Base-by-base conservation (phyloP, 306 rosid species). In the Medicago ruthenica region DNA sequence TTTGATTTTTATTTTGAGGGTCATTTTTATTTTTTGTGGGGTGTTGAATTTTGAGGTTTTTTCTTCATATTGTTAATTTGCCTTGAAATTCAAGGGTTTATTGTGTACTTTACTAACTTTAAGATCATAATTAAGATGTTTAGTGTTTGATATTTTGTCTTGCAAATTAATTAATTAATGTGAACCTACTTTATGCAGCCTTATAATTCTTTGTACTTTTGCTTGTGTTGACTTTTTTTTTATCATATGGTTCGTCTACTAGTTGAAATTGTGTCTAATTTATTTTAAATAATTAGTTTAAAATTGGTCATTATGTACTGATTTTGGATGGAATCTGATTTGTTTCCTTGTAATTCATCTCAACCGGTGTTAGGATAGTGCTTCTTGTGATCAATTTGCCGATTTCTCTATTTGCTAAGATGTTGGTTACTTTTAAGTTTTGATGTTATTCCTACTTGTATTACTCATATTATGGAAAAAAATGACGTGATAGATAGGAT, bases 41-140 rank as follows among this genome's bases (percentile, higher is more conserved):
- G 37, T 22, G 44, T 39, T 79, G 47, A 63, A 51, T 75, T 71
- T 77, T 64, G 21, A 68, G 14, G 11, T 66, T 17, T 58, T 6
- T 63, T 79, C 50, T 44, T 40, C 42, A 58, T 13, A 21, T 45
- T 71, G 71, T 34, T 72, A 22, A 34, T 48, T 72, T 80, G 42
- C 66, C 51, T 11, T 42, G 40, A 76, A 72, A 63, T 9, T 60
- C 24, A 21, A 27, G 6, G 27, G 22, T 65, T 71, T 64, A 55
- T 40, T 40, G 58, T 55, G 59, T 41, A 36, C 4, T 9, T 20
- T 69, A 48, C 37, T 63, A 55, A 55, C 22, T 8, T 47, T 65
- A 15, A 36, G 63, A 64, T 17, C 53, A 51, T 81, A 70, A 62
- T 73, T 78, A 72, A 36, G 55, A 75, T 62, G 62, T 78, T 81